phyloP scores from a whole-genome alignment of 2,329 filamentous ascomycete genomes.

The Tolypocladium paradoxum region DNA sequence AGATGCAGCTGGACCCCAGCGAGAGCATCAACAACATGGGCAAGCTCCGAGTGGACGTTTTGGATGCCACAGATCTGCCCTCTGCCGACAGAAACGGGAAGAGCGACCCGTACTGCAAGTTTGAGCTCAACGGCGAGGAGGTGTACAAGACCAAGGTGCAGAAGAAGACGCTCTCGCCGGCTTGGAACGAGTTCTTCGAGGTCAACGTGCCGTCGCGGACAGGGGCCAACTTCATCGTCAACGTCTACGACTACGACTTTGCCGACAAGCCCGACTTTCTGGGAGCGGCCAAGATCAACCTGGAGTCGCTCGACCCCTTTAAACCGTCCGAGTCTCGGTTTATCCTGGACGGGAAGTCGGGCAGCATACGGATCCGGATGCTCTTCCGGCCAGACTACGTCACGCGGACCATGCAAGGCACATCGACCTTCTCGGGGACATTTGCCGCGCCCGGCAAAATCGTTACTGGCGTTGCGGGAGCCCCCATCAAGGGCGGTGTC shows the following conservation, averaged over 20 bases:
- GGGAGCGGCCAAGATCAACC: constrained; percentile 64
- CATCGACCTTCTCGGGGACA: constrained; percentile 84
- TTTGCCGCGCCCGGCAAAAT: constrained; percentile 83
- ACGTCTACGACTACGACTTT: constrained; percentile 94
- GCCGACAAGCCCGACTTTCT: constrained; percentile 87
- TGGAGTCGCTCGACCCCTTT: constrained; percentile 78
- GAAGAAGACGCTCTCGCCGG: constrained; percentile 92
- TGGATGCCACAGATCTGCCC: constrained; percentile 80
- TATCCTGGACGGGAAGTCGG: constrained; percentile 79
- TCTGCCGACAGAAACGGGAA: constrained; percentile 92
- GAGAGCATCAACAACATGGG: constrained; percentile 99
- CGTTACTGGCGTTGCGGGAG: constrained; percentile 68
- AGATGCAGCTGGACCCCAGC: constrained; percentile 86
- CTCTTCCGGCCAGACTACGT: constrained; percentile 92
- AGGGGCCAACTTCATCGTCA: constrained; percentile 69
- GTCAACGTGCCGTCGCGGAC: constrained; percentile 72
- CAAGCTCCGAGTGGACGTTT: constrained; percentile 81
- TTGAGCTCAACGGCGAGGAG: constrained; percentile 78
- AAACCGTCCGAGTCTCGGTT: constrained; percentile 64
- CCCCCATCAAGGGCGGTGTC: constrained; percentile 85
- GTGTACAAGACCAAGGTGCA: constrained; percentile 91
- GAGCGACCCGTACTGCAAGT: constrained; percentile 95
- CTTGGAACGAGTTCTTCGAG: constrained; percentile 96
- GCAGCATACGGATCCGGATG: constrained; percentile 69
- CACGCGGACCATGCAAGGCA: constrained; percentile 74